Evolutionary conservation across 1,284 basidiomycete species (phyloP).

Genomic region (Paramarasmius palmivorus): DNA sequence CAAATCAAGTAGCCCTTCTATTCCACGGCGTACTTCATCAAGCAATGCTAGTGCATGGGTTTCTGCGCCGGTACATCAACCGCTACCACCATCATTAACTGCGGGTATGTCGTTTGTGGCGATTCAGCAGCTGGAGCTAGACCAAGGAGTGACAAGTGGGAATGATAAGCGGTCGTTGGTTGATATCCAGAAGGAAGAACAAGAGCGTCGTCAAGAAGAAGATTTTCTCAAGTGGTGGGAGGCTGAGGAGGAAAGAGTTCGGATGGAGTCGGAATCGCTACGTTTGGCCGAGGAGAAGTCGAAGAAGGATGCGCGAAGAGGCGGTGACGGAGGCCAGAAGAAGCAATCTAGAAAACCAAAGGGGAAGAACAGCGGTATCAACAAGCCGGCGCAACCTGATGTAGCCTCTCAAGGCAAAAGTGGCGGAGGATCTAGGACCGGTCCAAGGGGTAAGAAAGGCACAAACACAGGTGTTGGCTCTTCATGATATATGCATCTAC

Average conservation of each 20-base stretch:
- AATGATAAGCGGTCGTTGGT: constrained; percentile 64
- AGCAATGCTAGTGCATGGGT: constrained; percentile 57
- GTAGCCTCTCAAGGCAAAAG: background rate
- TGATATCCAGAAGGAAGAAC: constrained; percentile 88
- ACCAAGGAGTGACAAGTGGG: constrained; percentile 40
- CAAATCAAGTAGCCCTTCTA: constrained; percentile 18
- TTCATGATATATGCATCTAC: too few relatives aligned
- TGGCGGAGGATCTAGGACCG: background rate
- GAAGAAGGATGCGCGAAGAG: constrained; percentile 1
- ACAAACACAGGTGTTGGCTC: too few relatives aligned
- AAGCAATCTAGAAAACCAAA: constrained; percentile 1
- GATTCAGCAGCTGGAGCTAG: constrained; percentile 79
- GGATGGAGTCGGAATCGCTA: constrained; percentile 40
- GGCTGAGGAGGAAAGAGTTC: constrained; percentile 73
- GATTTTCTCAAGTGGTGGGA: constrained; percentile 89
- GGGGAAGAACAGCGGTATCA: background rate
- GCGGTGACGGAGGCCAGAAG: background rate
- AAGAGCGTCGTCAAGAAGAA: constrained; percentile 60
- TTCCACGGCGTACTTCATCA: constrained; percentile 33
- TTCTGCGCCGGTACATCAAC: constrained; percentile 45
- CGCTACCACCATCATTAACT: constrained; percentile 35
- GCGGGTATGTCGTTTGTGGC: constrained; percentile 70
- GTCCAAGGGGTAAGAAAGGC: too few relatives aligned
- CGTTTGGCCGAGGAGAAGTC: background rate
- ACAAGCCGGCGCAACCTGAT: background rate